Evolutionary conservation across 768 basidiomycete species (phyloP), one percentile per base, ranked within the genome.

Genomic region (Kwoniella sp.): DNA sequence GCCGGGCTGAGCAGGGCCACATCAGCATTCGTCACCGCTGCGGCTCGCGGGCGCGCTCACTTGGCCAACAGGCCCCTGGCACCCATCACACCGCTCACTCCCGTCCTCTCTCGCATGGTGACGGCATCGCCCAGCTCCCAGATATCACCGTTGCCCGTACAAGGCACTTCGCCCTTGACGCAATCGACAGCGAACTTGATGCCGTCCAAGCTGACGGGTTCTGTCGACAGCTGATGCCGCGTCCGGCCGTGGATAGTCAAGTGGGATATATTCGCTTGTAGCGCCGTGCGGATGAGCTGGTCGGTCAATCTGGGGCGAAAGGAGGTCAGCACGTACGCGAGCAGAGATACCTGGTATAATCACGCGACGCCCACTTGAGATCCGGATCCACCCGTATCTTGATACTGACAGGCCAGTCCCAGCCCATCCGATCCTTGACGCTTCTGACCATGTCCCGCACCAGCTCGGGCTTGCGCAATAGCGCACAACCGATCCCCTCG

Each of bases 321-420:
- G 2, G 15, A 31, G n/a, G 14, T 5, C 7, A 31, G 41, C 39
- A 44, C 28, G 19, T 23, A 5, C 11, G 28, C 31, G 36, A 22
- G 14, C 6, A 45, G 15, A 36, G 17, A 1, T 10, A 9, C 31
- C 27, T 25, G 11, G n/a, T n/a, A 23, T n/a, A 14, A 17, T 17
- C 37, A 34, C 7, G 15, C n/a, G 38, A 23, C 14, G 60, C 73
- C 40, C 55, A 74, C 75, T 70, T 63, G 5, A 70, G 64, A 56
- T 79, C 76, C 10, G 64, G 55, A 64, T 80, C 79, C 3, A 79
- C 70, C 8, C 79, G 61, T 19, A 80, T 79, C 70, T 80, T 80
- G 32, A 80, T 73, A 40, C 70, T 72, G 26, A 80, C 75, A n/a
- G 75, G 75, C 50, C 71, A 79, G n/a, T 68, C 57, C 63, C 73